Evolutionary conservation across 805 yeast genomes (phyloP).

Genomic region (Wickerhamiella shivajii): DNA sequence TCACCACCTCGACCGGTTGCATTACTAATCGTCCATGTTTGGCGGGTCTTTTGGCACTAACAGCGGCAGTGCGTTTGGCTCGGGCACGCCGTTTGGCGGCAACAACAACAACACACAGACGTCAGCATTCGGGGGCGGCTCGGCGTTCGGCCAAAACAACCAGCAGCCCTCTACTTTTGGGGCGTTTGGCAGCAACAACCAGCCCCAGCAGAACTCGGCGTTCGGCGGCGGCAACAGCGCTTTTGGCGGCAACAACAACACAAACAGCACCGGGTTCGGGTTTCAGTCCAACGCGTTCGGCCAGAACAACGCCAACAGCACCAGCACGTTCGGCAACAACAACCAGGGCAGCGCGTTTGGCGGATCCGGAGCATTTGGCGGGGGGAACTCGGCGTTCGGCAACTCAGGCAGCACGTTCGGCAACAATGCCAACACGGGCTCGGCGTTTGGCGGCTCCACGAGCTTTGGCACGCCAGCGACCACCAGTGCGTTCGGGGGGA

Average conservation of each 20-base stretch:
- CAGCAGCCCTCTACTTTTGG: conserved; percentile 4
- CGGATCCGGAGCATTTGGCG: not conserved
- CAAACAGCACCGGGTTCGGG: conserved; percentile 2
- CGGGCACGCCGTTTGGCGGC: conserved; percentile 11
- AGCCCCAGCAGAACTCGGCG: conserved; percentile 12
- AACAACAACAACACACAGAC: conserved; percentile 6
- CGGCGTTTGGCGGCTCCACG: conserved; percentile 13
- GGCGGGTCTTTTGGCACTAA: conserved; percentile 8
- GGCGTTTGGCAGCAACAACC: conserved; percentile 3
- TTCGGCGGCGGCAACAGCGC: conserved; percentile 15
- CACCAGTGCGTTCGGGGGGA: not conserved
- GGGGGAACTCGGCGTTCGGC: conserved; percentile 29
- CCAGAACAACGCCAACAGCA: not conserved
- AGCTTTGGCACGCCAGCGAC: conserved; percentile 24
- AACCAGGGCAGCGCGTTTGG: conserved; percentile 1
- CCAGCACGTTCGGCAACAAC: conserved; percentile 1
- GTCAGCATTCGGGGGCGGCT: not conserved
- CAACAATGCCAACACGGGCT: conserved; percentile 10
- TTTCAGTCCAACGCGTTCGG: conserved; percentile 3
- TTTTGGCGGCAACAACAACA: conserved; percentile 1
- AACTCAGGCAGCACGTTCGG: conserved; percentile 18
- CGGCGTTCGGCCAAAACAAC: conserved; percentile 3
- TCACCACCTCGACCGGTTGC: too few relatives aligned
- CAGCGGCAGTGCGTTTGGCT: conserved; percentile 12
- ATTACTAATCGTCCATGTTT: too few relatives aligned